phyloP scores from a whole-genome alignment of 495 filamentous ascomycete species.

The Penicillium crystallinum region DNA sequence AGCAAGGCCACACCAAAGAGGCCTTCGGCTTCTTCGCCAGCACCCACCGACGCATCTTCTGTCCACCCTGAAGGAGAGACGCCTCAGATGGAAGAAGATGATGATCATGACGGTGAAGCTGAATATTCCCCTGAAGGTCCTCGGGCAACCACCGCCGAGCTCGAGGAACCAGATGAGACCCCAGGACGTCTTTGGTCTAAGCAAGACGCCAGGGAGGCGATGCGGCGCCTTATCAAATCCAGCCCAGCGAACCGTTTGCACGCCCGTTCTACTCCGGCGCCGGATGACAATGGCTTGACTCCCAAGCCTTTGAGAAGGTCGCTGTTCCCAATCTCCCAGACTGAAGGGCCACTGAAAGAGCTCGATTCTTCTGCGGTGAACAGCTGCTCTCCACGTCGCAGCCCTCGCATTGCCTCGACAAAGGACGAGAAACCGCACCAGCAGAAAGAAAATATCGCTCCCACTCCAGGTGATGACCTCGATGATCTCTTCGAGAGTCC shows the following conservation, averaged over 20 bases:
- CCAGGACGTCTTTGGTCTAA: slow-evolving; percentile 39
- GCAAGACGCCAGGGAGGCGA: slow-evolving; percentile 51
- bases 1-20: slow-evolving; percentile 27
- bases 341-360: slow-evolving; percentile 53
- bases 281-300: slow-evolving; percentile 49
- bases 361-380: slow-evolving; percentile 56
- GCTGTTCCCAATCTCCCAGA: slow-evolving; percentile 63
- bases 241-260: slow-evolving; percentile 64
- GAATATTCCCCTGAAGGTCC: slow-evolving; percentile 27
- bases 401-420: slow-evolving; percentile 32
- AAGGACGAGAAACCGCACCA: slow-evolving; percentile 29
- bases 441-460: slow-evolving; percentile 47
- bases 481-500: slow-evolving; percentile 56
- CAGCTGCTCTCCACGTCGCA: slow-evolving; percentile 44
- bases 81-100: slow-evolving; percentile 29
- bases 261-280: slow-evolving; percentile 60
- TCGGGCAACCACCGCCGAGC: slow-evolving; percentile 41
- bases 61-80: slow-evolving; percentile 34
- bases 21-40: slow-evolving; percentile 37
- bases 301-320: slow-evolving; percentile 64
- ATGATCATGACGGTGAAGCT: slow-evolving; percentile 16
- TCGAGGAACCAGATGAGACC: slow-evolving; percentile 26
- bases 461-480: slow-evolving; percentile 43
- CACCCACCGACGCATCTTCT: slow-evolving; percentile 39
- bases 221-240: slow-evolving; percentile 62